Evolutionary conservation across 345 rosid genomes (phyloP).

Genomic region (Brassica incana): DNA sequence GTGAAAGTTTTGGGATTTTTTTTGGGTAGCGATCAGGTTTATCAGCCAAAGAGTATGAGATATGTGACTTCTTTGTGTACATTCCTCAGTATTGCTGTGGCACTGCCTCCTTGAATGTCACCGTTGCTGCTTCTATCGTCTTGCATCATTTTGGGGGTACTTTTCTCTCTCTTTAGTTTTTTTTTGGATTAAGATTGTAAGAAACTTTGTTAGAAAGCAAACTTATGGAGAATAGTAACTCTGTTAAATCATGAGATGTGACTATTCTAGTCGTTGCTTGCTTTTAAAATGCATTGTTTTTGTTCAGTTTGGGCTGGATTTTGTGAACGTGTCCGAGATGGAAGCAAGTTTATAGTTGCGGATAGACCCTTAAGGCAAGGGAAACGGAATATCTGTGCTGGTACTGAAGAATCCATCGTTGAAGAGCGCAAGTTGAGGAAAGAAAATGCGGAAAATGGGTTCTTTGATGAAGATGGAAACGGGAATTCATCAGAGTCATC

Average conservation of each 20-base stretch:
- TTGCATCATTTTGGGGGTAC: constrained; percentile 95
- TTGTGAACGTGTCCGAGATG: constrained; percentile 75
- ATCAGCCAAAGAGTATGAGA: constrained; percentile 88
- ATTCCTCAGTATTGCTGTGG: constrained; percentile 93
- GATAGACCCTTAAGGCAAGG: constrained; percentile 63
- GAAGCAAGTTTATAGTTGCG: constrained; percentile 83
- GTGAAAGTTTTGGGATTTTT: background rate
- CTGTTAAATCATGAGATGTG: background rate
- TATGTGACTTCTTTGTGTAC: constrained; percentile 87
- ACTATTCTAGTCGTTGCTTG: background rate
- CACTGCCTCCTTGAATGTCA: constrained; percentile 93
- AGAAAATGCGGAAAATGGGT: constrained; percentile 56
- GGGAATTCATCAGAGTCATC: constrained; percentile 41
- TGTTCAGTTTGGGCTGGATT: constrained; percentile 94
- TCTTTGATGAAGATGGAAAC: constrained; percentile 59
- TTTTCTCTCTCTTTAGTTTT: background rate
- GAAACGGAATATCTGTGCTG: constrained; percentile 57
- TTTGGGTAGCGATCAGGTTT: constrained; percentile 73
- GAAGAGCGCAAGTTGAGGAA: constrained; percentile 66
- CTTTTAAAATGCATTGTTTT: background rate
- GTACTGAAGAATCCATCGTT: constrained; percentile 60
- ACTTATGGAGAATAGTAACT: background rate
- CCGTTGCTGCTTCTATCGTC: constrained; percentile 93
- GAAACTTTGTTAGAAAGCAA: background rate
- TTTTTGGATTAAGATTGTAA: background rate